Evolutionary conservation across 495 filamentous ascomycete genomes (phyloP), one percentile per base, ranked within the genome.

Genomic region (Geopyxis carbonaria): DNA sequence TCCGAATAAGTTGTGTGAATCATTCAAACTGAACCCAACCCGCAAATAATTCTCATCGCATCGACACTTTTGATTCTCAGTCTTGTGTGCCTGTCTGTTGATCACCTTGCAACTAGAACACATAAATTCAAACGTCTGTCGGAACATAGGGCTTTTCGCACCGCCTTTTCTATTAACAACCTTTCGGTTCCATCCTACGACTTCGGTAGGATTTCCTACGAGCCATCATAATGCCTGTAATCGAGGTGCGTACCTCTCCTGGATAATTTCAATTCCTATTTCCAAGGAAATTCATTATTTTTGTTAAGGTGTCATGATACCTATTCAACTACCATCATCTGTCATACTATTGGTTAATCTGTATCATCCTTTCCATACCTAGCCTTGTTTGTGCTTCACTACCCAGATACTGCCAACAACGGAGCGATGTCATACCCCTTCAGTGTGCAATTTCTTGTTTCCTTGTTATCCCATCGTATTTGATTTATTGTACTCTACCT

Each of bases 141-240:
- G n/a, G n/a, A n/a, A n/a, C n/a, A n/a, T n/a, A n/a, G n/a, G n/a
- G n/a, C n/a, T n/a, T n/a, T n/a, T n/a, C n/a, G n/a, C n/a, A n/a
- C n/a, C n/a, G n/a, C n/a, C n/a, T n/a, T n/a, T n/a, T n/a, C n/a
- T n/a, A n/a, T n/a, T n/a, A n/a, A n/a, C n/a, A n/a, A n/a, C n/a
- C n/a, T n/a, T n/a, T n/a, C n/a, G n/a, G n/a, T n/a, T n/a, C n/a
- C n/a, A n/a, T n/a, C n/a, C n/a, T n/a, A n/a, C n/a, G n/a, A n/a
- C n/a, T n/a, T n/a, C n/a, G n/a, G n/a, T n/a, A n/a, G n/a, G n/a
- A n/a, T n/a, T n/a, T n/a, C n/a, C n/a, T n/a, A 16, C 14, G 14
- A 33, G 6, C 31, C 7, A 7, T 13, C 34, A 39, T 39, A 16
- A 39, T 39, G 36, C 36, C 36, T 11, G 36, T 39, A 29, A 27